Percentiles rank a stretch among this genome's conserved stretches.
Evolutionary conservation across 176 grass and related monocot species (phyloP).

Genomic region (Neostapfia colusana): DNA sequence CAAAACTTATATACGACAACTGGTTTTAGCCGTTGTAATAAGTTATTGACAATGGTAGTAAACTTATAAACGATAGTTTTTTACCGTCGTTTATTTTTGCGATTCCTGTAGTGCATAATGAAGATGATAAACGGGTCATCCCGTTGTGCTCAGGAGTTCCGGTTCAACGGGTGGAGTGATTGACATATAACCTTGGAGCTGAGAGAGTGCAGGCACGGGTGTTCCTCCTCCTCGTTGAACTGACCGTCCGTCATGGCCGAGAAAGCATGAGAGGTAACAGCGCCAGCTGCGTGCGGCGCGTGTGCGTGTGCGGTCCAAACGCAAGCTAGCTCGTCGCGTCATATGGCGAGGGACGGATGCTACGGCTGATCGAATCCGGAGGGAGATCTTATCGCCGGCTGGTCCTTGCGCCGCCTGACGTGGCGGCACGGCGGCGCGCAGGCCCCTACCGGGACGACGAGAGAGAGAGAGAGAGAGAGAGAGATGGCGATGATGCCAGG

Average conservation of each 20-base stretch:
- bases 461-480: neutral
- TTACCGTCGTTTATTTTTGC: too few species aligned
- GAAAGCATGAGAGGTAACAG: neutral
- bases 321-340: constrained; percentile 11
- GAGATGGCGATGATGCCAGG: neutral
- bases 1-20: too few species aligned
- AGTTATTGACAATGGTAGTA: too few species aligned
- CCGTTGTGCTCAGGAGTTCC: too few species aligned
- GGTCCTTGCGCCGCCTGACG: constrained; percentile 1
- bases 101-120: too few species aligned
- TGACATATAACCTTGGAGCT: too few species aligned
- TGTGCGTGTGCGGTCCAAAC: neutral
- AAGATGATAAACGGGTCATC: too few species aligned
- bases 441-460: constrained; percentile 43
- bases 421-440: constrained; percentile 35
- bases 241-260: constrained; percentile 12
- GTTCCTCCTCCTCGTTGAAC: constrained; percentile 2
- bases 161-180: too few species aligned
- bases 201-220: neutral
- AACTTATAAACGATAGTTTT: too few species aligned
- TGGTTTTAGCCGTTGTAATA: too few species aligned
- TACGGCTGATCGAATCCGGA: constrained; percentile 22
- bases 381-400: neutral
- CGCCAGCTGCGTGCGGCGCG: neutral
- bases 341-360: neutral